Conservation (phyloP, 148 eudicot genomes). For the Hydrangea macrophylla region DNA sequence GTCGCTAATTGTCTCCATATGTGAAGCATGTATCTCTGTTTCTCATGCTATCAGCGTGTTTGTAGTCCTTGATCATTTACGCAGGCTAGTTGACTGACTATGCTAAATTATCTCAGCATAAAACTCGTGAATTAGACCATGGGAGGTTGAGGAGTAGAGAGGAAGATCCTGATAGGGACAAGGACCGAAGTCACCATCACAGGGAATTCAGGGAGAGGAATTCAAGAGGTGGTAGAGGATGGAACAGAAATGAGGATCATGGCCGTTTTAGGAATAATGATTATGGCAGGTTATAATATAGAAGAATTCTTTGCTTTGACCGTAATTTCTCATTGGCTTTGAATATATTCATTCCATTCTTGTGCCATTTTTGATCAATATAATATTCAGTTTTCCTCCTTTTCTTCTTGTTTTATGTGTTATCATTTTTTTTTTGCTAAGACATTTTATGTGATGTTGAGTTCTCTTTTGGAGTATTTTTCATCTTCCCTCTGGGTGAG, state of each 20-base stretch:
- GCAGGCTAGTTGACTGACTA: conserved; percentile 1
- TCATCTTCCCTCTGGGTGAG: too few relatives aligned
- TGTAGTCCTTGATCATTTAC: background rate
- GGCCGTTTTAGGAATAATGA: conserved; percentile 34
- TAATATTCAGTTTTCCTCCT: background rate
- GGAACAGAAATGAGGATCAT: conserved; percentile 38
- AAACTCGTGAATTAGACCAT: conserved; percentile 37
- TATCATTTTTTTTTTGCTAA: too few relatives aligned
- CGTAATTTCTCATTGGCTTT: background rate
- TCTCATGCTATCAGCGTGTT: background rate
- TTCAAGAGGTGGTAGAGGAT: conserved; percentile 54
- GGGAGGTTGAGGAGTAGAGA: conserved; percentile 50
- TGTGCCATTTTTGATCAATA: background rate
- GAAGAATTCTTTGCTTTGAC: background rate
- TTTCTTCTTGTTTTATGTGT: background rate
- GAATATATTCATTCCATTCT: background rate
- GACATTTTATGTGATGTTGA: too few relatives aligned
- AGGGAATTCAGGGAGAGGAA: conserved; percentile 44
- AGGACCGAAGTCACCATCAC: conserved; percentile 37
- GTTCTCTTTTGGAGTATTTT: too few relatives aligned
- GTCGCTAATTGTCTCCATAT: background rate
- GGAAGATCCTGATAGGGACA: conserved; percentile 30
- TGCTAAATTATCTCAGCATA: conserved; percentile 32
- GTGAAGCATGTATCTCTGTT: background rate
- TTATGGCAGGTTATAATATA: conserved; percentile 49